Evolutionary conservation across 179 eudicot genomes (phyloP), one percentile per base, ranked within the genome.

Genomic region (Carnegiea gigantea): DNA sequence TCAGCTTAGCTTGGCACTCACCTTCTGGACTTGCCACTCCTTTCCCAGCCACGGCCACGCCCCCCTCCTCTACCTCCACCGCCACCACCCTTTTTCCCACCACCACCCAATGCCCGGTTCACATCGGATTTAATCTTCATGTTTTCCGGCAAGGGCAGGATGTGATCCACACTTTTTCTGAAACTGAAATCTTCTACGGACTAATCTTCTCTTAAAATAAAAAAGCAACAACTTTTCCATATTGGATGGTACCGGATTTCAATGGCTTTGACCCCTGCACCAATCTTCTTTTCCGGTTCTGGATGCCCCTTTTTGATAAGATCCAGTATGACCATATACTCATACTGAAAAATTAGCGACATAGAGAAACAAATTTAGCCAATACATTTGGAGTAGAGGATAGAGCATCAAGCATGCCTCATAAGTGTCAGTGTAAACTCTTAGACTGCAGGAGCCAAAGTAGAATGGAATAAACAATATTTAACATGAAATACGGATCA

Each of bases 171-270:
- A 72, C 99, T 92, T 87, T 96, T 96, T 75, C 99, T 85, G 91
- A 96, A 96, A 88, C 99, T 96, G 89, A 96, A 96, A 84, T 96
- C 98, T 44, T 92, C 99, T 2, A 75, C 87, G 13, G 96, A 83
- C 6, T 84, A 89, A 46, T 96, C 98, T 2, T 82, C 87, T 80
- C 98, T 92, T 26, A 88, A 21, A 14, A 92, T 85, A 57, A 94
- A 96, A 85, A 94, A 96, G 81, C 99, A 96, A 10, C 95, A 93
- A 57, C 97, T 94, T 82, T 89, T 89, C 78, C 82, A 96, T 44
- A 75, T 78, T 28, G 99, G 96, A 81, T 96, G 99, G 75, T 81
- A 76, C 2, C 93, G 93, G 62, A 94, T 84, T 89, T 96, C 97
- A 85, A 96, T 92, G 18, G 91, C 88, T 12, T 77, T 60, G 46